Evolutionary conservation across 2,329 filamentous ascomycete species (phyloP).

Genomic region (Aspergillus ochraceus): DNA sequence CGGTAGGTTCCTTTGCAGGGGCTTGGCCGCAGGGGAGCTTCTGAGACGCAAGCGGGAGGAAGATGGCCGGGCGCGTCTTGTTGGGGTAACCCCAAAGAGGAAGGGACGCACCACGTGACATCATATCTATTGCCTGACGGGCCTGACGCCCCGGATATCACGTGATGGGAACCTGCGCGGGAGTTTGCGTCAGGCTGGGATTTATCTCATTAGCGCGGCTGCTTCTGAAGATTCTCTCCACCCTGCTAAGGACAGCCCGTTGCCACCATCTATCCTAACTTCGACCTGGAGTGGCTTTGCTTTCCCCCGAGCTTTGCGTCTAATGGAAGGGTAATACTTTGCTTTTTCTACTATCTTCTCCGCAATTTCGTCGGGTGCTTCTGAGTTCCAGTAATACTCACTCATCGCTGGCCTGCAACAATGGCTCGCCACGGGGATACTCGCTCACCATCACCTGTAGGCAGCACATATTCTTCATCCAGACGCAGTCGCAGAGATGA

Average conservation of each 20-base stretch:
- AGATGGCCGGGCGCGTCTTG: conserved; percentile 23
- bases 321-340: conserved; percentile 26
- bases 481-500: conserved; percentile 60
- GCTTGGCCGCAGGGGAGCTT: conserved; percentile 15
- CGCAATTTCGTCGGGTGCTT: conserved; percentile 26
- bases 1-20: conserved; percentile 5
- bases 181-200: not conserved
- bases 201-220: not conserved
- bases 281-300: not conserved
- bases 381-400: conserved; percentile 48
- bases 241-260: not conserved
- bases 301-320: conserved; percentile 1
- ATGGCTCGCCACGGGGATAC: conserved; percentile 63
- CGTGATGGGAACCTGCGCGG: not conserved
- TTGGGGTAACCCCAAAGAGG: conserved; percentile 28
- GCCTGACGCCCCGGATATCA: not conserved
- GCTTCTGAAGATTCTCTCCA: not conserved
- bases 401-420: conserved; percentile 54
- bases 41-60: conserved; percentile 33
- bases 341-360: conserved; percentile 18
- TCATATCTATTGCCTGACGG: not conserved
- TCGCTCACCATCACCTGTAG: conserved; percentile 92
- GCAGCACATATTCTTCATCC: conserved; percentile 74
- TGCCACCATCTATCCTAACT: not conserved
- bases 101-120: conserved; percentile 17